Evolutionary conservation across 83 land plant species (phyloP), one percentile per base, ranked within the genome.

Genomic region (Isoetes engelmannii): DNA sequence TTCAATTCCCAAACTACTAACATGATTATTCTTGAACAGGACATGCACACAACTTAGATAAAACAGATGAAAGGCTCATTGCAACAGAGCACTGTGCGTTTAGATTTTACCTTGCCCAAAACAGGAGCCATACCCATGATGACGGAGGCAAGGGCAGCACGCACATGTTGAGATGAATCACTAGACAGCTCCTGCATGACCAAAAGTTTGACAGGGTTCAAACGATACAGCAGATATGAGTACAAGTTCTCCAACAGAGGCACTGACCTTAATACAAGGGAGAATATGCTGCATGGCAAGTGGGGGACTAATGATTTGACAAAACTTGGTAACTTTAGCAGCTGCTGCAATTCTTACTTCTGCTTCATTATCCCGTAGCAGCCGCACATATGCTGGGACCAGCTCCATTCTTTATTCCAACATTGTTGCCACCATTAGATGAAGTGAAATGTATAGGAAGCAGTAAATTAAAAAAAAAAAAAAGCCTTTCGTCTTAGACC

Each of bases 51-150:
- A 28, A 28, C 37, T 28, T 28, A 28, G 37, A 28, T 28, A 28
- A 28, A 28, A 28, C 37, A 28, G 37, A 28, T 0, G 2, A 2
- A 28, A 28, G 2, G 2, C 37, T 28, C 37, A 2, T 28, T 28
- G 37, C 37, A 28, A 28, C 0, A 28, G 37, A 0, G 37, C 37
- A 28, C 37, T 2, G 37, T 28, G 37, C 37, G 1, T 28, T 28
- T 28, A 28, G 37, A 20, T 59, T 18, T 12, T 59, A 59, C 62
- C 62, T 59, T 59, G 18, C 62, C 62, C 19, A 59, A 18, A 18
- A 59, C 62, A 18, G 62, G 62, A 59, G 62, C 62, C 62, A 59
- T 59, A 59, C 62, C 62, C 62, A 59, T 59, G 28, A 59, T 59
- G 28, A 59, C 62, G 10, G 62, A 59, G 12, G 62, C 62, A 12